Conservation (phyloP, 2,329 filamentous ascomycete species). For the Fusarium verrucosum region DNA sequence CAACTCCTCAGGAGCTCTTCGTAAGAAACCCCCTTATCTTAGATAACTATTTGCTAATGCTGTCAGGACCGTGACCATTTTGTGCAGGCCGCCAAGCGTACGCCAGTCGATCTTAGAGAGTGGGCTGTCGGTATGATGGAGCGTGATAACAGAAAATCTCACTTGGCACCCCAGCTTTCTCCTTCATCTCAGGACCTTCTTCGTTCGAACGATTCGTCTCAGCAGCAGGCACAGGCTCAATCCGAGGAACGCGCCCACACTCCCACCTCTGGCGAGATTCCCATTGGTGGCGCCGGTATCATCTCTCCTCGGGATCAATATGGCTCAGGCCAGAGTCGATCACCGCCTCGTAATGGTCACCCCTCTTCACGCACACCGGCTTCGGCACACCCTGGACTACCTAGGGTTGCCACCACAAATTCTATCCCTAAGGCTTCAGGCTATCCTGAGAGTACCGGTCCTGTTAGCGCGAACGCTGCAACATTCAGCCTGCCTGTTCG, state of each 20-base stretch:
- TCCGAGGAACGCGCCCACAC: constrained; percentile 61
- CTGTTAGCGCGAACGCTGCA: constrained; percentile 56
- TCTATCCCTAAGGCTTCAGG: constrained; percentile 60
- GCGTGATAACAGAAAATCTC: constrained; percentile 93
- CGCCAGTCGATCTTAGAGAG: constrained; percentile 89
- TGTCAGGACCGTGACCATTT: constrained; percentile 88
- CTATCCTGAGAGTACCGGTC: constrained; percentile 52
- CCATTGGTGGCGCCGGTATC: constrained; percentile 67
- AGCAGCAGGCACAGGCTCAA: constrained; percentile 50
- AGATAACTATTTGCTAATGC: constrained; percentile 28
- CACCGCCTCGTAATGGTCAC: constrained; percentile 61
- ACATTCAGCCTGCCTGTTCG: constrained; percentile 73
- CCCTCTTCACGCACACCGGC: constrained; percentile 55
- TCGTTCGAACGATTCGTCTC: constrained; percentile 66
- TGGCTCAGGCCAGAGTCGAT: constrained; percentile 57
- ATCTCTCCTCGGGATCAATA: constrained; percentile 63
- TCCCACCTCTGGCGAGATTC: constrained; percentile 77
- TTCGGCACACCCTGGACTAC: constrained; percentile 60
- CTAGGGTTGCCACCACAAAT: constrained; percentile 61
- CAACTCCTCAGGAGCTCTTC: constrained; percentile 92
- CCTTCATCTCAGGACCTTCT: constrained; percentile 81
- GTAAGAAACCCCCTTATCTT: constrained; percentile 60
- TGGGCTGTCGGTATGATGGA: constrained; percentile 97
- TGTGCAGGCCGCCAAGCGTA: constrained; percentile 94
- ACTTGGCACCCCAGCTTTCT: constrained; percentile 82